Evolutionary conservation across 257 asterid species (phyloP).

Genomic region (Nemophila menziesii): DNA sequence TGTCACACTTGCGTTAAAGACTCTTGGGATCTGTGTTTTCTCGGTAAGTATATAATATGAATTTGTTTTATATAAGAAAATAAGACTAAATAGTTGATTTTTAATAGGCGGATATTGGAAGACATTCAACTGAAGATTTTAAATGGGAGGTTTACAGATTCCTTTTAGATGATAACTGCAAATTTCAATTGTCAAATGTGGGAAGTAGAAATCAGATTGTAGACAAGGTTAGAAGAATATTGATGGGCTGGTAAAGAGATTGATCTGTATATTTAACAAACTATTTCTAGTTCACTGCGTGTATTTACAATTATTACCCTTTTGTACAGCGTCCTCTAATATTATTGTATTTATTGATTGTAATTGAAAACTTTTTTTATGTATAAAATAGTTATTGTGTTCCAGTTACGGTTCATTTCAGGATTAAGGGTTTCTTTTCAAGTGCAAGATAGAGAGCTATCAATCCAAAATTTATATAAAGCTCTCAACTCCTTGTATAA

Average conservation of each 20-base stretch:
- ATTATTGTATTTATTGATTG: not conserved
- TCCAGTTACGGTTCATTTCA: too few relatives aligned
- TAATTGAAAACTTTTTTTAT: too few relatives aligned
- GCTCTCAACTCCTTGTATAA: too few relatives aligned
- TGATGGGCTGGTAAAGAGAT: conserved; percentile 89
- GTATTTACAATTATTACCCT: not conserved
- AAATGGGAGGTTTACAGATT: conserved; percentile 86
- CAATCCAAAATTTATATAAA: too few relatives aligned
- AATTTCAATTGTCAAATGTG: conserved; percentile 26
- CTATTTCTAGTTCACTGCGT: not conserved
- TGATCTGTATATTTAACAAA: conserved; percentile 1
- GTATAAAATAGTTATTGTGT: too few relatives aligned
- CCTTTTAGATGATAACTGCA: conserved; percentile 66
- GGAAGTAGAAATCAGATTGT: conserved; percentile 50
- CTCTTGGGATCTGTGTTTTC: conserved; percentile 62
- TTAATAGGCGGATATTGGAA: conserved; percentile 79
- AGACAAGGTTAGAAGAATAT: conserved; percentile 59
- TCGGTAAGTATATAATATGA: conserved; percentile 31
- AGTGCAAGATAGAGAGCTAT: too few relatives aligned
- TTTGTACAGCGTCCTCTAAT: conserved; percentile 11
- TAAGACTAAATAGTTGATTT: conserved; percentile 2
- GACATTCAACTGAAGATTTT: conserved; percentile 47
- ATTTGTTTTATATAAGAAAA: not conserved
- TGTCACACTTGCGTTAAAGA: conserved; percentile 56
- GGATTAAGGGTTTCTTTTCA: too few relatives aligned